Evolutionary conservation across 1,284 basidiomycete species (phyloP).

Genomic region (Melampsora americana): DNA sequence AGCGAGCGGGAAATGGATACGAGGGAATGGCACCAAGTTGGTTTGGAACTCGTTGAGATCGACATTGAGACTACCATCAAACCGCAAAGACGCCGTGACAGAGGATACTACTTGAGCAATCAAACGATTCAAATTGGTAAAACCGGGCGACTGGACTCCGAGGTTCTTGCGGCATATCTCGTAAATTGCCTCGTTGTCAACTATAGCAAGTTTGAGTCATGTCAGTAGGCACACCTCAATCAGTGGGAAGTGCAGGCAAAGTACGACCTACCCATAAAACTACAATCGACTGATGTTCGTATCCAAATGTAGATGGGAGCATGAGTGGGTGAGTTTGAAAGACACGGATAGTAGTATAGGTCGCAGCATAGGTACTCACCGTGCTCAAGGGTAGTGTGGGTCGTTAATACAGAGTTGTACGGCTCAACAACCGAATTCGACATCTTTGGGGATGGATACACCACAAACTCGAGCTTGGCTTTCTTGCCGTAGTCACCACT

Average conservation of each 20-base stretch:
- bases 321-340: too few species aligned
- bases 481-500: constrained; percentile 99
- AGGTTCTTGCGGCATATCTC: constrained; percentile 98
- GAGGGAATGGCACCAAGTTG: constrained; percentile 76
- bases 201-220: constrained; percentile 10
- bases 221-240: too few species aligned
- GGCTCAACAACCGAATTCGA: constrained; percentile 97
- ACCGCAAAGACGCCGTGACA: constrained; percentile 92
- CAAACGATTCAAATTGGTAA: constrained; percentile 90
- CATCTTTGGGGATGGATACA: constrained; percentile 94
- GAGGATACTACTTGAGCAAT: constrained; percentile 95
- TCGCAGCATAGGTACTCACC: too few species aligned
- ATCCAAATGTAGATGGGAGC: too few species aligned
- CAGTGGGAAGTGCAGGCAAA: too few species aligned
- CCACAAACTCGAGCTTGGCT: constrained; percentile 97
- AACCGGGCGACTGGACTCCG: constrained; percentile 78
- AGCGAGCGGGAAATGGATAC: constrained; percentile 97
- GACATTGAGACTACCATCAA: constrained; percentile 96
- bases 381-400: constrained; percentile 98
- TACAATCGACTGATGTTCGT: too few species aligned
- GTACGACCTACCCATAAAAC: too few species aligned
- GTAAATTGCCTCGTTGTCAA: constrained; percentile 67
- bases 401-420: constrained; percentile 97
- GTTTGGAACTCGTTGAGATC: constrained; percentile 99
- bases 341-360: too few species aligned